Conservation (phyloP, 257 asterid genomes). For the Nemophila menziesii region DNA sequence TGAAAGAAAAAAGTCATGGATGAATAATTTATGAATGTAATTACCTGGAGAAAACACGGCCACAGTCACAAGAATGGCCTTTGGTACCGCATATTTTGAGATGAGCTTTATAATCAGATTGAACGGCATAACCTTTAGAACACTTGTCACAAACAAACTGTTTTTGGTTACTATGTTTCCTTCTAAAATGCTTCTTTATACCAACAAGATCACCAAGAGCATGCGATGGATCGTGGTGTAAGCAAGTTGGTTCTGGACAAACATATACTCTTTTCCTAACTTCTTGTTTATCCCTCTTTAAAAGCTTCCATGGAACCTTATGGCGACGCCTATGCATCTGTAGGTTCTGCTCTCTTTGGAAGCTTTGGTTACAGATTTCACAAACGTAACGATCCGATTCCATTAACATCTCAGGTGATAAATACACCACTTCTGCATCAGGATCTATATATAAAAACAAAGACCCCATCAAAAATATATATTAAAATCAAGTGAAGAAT, state of each 20-base stretch:
- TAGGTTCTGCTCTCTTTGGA: constrained; percentile 34
- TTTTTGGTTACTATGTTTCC: constrained; percentile 30
- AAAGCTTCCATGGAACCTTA: constrained; percentile 32
- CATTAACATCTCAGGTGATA: constrained; percentile 30
- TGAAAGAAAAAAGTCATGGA: background rate
- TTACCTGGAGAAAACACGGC: constrained; percentile 40
- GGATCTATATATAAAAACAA: constrained; percentile 18
- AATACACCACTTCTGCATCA: constrained; percentile 32
- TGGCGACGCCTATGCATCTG: constrained; percentile 36
- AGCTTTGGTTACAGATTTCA: constrained; percentile 32
- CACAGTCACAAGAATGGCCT: constrained; percentile 40
- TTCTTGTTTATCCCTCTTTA: constrained; percentile 20
- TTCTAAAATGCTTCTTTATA: constrained; percentile 30
- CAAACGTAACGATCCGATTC: constrained; percentile 31
- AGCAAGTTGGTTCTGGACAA: constrained; percentile 32
- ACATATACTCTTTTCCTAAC: constrained; percentile 23
- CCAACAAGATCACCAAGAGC: constrained; percentile 39
- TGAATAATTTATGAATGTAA: too few species aligned
- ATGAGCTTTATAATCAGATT: constrained; percentile 36
- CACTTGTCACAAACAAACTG: constrained; percentile 33
- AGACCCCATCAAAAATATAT: background rate
- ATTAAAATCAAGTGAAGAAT: background rate
- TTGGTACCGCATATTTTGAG: constrained; percentile 38
- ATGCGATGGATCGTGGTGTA: constrained; percentile 28
- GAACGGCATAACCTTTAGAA: constrained; percentile 36